Conservation (phyloP, 164 flowering plant genomes). For the Euptelea pleiosperma region DNA sequence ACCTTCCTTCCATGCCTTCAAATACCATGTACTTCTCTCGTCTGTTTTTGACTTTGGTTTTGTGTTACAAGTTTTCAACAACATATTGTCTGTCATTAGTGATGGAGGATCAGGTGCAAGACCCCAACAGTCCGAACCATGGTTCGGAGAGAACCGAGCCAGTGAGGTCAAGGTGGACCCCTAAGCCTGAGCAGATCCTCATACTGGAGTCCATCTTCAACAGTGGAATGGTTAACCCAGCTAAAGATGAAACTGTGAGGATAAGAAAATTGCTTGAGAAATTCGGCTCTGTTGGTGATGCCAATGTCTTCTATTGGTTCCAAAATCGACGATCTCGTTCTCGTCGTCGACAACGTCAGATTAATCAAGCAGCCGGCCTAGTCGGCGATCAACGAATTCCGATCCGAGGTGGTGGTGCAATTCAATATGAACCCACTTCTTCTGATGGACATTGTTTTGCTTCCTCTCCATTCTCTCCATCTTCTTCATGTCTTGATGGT, state of each 20-base stretch:
- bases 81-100: too few species aligned
- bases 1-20: too few species aligned
- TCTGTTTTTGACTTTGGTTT: too few species aligned
- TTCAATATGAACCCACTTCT: conserved; percentile 25
- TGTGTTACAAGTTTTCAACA: too few species aligned
- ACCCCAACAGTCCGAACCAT: conserved; percentile 24
- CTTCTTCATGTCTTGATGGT: too few species aligned
- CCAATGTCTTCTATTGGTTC: conserved; percentile 98
- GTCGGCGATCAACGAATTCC: conserved; percentile 16
- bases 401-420: conserved; percentile 20
- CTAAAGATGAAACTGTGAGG: conserved; percentile 81
- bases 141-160: conserved; percentile 40
- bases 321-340: conserved; percentile 89
- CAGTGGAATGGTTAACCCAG: conserved; percentile 98
- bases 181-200: conserved; percentile 90
- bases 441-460: too few species aligned
- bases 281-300: conserved; percentile 86
- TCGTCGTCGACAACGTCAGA: conserved; percentile 80
- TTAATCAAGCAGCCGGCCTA: conserved; percentile 61
- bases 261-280: conserved; percentile 77
- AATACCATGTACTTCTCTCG: too few species aligned
- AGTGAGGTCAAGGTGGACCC: conserved; percentile 93
- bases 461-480: too few species aligned
- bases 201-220: conserved; percentile 95
- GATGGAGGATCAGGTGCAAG: conserved; percentile 31